Percentiles rank a stretch among this genome's conserved stretches.
Evolutionary conservation across 2,329 filamentous ascomycete genomes (phyloP).

Genomic region (Fonsecaea erecta): DNA sequence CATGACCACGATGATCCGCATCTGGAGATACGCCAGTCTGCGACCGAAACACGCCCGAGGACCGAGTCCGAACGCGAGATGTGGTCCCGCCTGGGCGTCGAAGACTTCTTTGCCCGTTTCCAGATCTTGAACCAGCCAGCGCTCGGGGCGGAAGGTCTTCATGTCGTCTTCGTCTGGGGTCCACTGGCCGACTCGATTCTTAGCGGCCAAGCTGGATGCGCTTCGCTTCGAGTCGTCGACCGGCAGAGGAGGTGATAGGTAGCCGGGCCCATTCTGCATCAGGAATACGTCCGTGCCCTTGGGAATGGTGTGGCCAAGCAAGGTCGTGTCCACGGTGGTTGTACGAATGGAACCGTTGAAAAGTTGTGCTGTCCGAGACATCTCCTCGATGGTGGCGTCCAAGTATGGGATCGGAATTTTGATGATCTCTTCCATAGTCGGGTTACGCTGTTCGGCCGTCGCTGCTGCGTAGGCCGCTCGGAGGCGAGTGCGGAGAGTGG

Average conservation of each 20-base stretch:
- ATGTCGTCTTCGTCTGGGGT: slow-evolving; percentile 38
- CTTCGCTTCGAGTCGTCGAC: slow-evolving; percentile 42
- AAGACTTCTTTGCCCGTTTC: slow-evolving; percentile 41
- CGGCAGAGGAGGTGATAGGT: slow-evolving; percentile 26
- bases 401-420: slow-evolving; percentile 46
- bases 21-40: slow-evolving; percentile 45
- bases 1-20: slow-evolving; percentile 46
- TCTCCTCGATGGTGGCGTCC: slow-evolving; percentile 54
- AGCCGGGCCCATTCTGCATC: slow-evolving; percentile 34
- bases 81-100: slow-evolving; percentile 44
- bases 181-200: slow-evolving; percentile 38
- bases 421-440: slow-evolving; percentile 43
- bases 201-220: slow-evolving; percentile 39
- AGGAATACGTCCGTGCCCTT: slow-evolving; percentile 46
- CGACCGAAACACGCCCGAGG: slow-evolving; percentile 47
- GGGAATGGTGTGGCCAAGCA: slow-evolving; percentile 50
- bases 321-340: slow-evolving; percentile 45
- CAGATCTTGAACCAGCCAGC: slow-evolving; percentile 45
- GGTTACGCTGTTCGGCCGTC: slow-evolving; percentile 32
- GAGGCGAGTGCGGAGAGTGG: slow-evolving; percentile 43
- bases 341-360: slow-evolving; percentile 40
- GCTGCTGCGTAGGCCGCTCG: slow-evolving; percentile 39
- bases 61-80: slow-evolving; percentile 45
- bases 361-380: slow-evolving; percentile 45
- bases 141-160: slow-evolving; percentile 45